Base-by-base conservation (phyloP, 2,329 filamentous ascomycete species). In the Bipolaris sorokiniana region DNA sequence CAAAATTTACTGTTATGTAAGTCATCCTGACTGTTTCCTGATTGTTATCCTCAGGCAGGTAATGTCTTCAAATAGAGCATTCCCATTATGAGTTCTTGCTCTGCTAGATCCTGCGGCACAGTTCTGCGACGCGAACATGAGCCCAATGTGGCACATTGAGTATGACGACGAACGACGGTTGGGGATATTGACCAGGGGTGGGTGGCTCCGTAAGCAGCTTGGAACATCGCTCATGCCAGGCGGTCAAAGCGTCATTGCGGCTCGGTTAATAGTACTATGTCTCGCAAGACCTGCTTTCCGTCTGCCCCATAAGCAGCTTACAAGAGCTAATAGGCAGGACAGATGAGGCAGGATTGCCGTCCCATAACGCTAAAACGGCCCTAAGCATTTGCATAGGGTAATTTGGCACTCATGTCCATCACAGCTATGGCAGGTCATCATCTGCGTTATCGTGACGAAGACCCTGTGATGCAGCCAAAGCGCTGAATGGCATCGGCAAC, bases 231-330 rank as follows among this genome's bases (percentile, higher is more conserved):
- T 38, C 34, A n/a, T 9, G 34, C 9, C 18, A 3, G 34, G 11
- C 34, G 34, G 13, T 15, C 45, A 37, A 34, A 37, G 31, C 45
- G 45, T 37, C 31, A n/a, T 33, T 23, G 45, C 16, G 31, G 45
- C 31, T 48, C 18, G 16, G 26, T 20, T n/a, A n/a, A n/a, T n/a
- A n/a, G n/a, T n/a, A n/a, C n/a, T 26, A 23, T 20, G 18, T 47
- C 36, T 45, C 16, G 28, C 16, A 34, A 47, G 44, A 28, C n/a
- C 15, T 22, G n/a, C 26, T 16, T 16, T 16, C 44, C 42, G 2
- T 16, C 34, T 16, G 34, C 34, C 6, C 44, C n/a, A 23, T 47
- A 47, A 47, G 44, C 44, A 47, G 44, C 44, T 47, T 47, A 47
- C 28, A n/a, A 16, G 15, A 34, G 44, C 15, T 20, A 36, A 16